phyloP scores from a whole-genome alignment of 2,329 filamentous ascomycete species.

The Ambrosiella xylebori region DNA sequence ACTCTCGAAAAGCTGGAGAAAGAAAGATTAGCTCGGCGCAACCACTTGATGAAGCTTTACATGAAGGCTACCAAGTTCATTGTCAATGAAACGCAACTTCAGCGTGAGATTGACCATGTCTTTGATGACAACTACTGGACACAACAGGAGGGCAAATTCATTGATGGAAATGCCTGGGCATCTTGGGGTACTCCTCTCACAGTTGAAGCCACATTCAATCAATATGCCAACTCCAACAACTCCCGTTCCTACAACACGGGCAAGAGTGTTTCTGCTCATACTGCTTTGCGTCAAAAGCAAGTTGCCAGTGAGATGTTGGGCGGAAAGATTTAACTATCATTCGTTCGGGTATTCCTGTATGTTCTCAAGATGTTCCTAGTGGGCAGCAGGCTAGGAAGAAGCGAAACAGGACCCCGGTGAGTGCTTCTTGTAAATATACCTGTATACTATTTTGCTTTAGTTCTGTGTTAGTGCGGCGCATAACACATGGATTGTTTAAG shows the following conservation, averaged over 20 bases:
- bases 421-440: neutral
- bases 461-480: no score
- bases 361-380: neutral
- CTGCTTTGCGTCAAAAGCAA: slow-evolving; percentile 34
- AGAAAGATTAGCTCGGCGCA: slow-evolving; percentile 43
- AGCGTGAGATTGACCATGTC: slow-evolving; percentile 52
- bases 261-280: slow-evolving; percentile 16
- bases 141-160: slow-evolving; percentile 18
- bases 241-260: neutral
- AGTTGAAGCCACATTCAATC: slow-evolving; percentile 28
- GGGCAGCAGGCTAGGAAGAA: no score
- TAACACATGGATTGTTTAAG: no score
- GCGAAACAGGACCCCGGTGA: no score
- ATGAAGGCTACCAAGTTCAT: slow-evolving; percentile 80
- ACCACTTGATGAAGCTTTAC: slow-evolving; percentile 73
- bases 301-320: slow-evolving; percentile 43
- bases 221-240: slow-evolving; percentile 13
- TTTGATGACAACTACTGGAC: slow-evolving; percentile 49
- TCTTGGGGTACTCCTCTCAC: slow-evolving; percentile 28
- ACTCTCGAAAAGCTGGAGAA: slow-evolving; percentile 28
- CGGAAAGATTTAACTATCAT: slow-evolving; percentile 32
- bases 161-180: slow-evolving; percentile 36
- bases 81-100: slow-evolving; percentile 59
- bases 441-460: neutral
- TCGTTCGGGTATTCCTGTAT: neutral